Evolutionary conservation across 2,329 filamentous ascomycete genomes (phyloP), one percentile per base, ranked within the genome.

Genomic region (Epichloe gansuensis): DNA sequence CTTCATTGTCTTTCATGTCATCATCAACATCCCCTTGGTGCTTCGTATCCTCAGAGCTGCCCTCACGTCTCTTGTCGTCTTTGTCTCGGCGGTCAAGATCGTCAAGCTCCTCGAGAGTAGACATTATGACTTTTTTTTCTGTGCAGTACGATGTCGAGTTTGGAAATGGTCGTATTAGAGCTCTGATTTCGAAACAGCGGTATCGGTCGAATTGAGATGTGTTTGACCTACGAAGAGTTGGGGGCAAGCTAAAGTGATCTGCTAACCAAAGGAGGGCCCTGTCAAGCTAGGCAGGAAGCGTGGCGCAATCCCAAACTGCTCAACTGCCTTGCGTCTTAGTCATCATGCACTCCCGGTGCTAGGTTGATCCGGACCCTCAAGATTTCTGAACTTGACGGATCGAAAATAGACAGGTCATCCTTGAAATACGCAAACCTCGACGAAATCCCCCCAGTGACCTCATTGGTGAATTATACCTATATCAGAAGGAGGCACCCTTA

Each of bases 21-120:
- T 96, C 91, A 47, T 78, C 85, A 63, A 84, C 82, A 52, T 74
- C 71, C 60, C 79, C 75, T 61, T 68, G 66, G 57, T 69, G 63
- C 55, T 65, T 61, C 35, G 64, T 63, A 55, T 68, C 66, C 52
- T 64, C 63, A 47, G 64, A 60, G 38, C 57, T 59, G 35, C 59
- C 63, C 23, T 68, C 63, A 61, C 61, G 66, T 59, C 68, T 69
- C 61, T 81, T 84, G 67, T 89, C 82, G 63, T 88, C 83, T 75
- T 82, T 84, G 68, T 82, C 80, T 70, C 84, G 81, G 70, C 84
- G 85, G 75, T 93, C 86, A 68, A 94, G 77, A 69, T 90, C 87
- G 67, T 94, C 88, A 66, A 94, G 85, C 74, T 94, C 89, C 74
- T 95, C 89, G 64, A 94, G 82, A 61, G 87, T 93, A 61, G 89